Base-by-base conservation (phyloP, 2,329 filamentous ascomycete genomes). In the Fusarium napiforme region DNA sequence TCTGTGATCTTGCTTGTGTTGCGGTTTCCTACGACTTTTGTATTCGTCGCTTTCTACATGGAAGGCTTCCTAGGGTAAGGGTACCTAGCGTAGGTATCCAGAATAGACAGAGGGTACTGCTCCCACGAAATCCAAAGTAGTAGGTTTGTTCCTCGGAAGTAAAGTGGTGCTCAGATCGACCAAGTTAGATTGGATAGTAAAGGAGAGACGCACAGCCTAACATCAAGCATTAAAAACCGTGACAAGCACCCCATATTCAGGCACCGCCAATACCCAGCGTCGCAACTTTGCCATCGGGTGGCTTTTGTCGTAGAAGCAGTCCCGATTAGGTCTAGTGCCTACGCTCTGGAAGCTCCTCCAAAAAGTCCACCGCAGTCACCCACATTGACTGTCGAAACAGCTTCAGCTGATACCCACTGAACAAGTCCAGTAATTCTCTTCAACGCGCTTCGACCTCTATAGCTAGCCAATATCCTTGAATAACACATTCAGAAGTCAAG, bases 301-400 rank as follows among this genome's bases (percentile, higher is more conserved):
- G 28, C 21, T 40, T 12, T 55, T 26, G 43, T 64, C 14, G 18
- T 53, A 43, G 43, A 59, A 60, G 37, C 42, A 60, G 23, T 45
- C 69, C 73, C n/a, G 40, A 77, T 68, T 49, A 46, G 67, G 76
- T 37, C 58, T 78, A 78, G 75, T 64, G 76, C 59, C 43, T 43
- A 34, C 40, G 55, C 62, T 52, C 34, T 55, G 60, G 60, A 60
- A 71, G 66, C 72, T 74, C 75, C 70, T 68, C 76, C 72, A 71
- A 78, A 78, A 79, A 75, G 74, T 76, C 64, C 73, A 69, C 68
- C 63, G 42, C 64, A 56, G 34, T 50, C 46, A 63, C 64, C 72
- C 64, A 61, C 66, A 63, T 56, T 60, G 61, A 61, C 43, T 39
- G 34, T 70, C 46, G 39, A 64, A 52, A 64, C 60, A 64, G 60